These are phyloP conservation scores for Nepenthes alata DNA, from an alignment of 179 eudicot species.

Conservation along the genomic window DNA sequence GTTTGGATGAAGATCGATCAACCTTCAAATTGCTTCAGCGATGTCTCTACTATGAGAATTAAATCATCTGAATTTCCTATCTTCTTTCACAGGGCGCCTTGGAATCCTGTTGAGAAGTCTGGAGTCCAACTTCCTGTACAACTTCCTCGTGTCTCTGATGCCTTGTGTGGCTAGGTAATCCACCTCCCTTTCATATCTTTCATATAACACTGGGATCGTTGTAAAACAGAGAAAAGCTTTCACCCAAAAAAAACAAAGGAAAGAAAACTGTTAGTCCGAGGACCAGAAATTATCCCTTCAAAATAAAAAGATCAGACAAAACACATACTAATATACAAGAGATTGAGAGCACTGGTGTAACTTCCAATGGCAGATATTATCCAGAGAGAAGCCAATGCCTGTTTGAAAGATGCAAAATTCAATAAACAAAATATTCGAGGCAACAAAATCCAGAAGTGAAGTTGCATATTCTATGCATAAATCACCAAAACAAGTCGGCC, in stretches of 20 bases:
- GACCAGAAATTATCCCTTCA: not conserved
- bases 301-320: not conserved
- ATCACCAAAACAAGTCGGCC: slow-evolving; percentile 44
- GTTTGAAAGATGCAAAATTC: not conserved
- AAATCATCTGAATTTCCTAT: slow-evolving; percentile 30
- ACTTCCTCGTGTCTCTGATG: slow-evolving; percentile 37
- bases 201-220: slow-evolving; percentile 44
- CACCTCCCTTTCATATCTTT: slow-evolving; percentile 50
- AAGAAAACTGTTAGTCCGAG: too few relatives aligned
- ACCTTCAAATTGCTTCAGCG: too few relatives aligned
- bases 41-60: too few relatives aligned
- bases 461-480: not conserved
- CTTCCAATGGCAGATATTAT: slow-evolving; percentile 41
- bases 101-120: slow-evolving; percentile 55
- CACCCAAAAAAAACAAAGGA: too few relatives aligned
- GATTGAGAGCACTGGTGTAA: slow-evolving; percentile 48
- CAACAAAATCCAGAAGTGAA: too few relatives aligned
- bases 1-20: too few relatives aligned
- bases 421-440: too few relatives aligned
- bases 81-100: slow-evolving; percentile 45
- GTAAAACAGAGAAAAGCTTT: slow-evolving; percentile 40
- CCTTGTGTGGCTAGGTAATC: slow-evolving; percentile 48
- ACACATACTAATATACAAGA: slow-evolving; percentile 39
- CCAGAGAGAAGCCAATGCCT: slow-evolving; percentile 47
- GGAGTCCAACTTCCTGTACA: slow-evolving; percentile 41